A percentile compares a stretch with the other conserved stretches of the same genome.
Conservation (phyloP, 495 filamentous ascomycete species). For the Letharia columbiana region DNA sequence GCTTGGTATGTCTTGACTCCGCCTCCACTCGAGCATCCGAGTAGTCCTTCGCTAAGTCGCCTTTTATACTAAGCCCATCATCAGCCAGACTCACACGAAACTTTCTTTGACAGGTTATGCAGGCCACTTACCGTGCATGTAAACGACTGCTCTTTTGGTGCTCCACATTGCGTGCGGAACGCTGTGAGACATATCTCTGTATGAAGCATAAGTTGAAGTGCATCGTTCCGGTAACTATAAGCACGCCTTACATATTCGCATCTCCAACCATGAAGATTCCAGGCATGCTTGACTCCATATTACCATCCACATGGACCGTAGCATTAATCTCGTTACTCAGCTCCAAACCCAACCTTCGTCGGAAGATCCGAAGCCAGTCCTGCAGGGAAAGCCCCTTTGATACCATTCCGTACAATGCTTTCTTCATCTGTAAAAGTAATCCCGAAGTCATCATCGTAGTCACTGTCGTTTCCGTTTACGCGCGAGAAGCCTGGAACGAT, state of each 20-base stretch:
- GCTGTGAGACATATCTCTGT: slow-evolving; percentile 44
- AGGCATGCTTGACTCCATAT: slow-evolving; percentile 40
- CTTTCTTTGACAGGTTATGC: not conserved
- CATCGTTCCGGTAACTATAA: not conserved
- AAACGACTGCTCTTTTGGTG: slow-evolving; percentile 49
- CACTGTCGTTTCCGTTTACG: slow-evolving; percentile 34
- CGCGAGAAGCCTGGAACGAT: slow-evolving; percentile 42
- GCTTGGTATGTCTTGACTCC: not conserved
- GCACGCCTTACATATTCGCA: slow-evolving; percentile 33
- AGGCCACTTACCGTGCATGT: slow-evolving; percentile 41
- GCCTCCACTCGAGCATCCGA: not conserved
- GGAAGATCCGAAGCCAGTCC: slow-evolving; percentile 36
- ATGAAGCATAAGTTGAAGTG: not conserved
- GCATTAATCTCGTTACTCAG: slow-evolving; percentile 30
- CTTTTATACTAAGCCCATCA: not conserved
- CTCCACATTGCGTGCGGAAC: slow-evolving; percentile 53
- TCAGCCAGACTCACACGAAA: not conserved
- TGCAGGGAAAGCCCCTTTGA: slow-evolving; percentile 43
- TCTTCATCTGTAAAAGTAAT: slow-evolving; percentile 44
- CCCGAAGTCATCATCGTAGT: slow-evolving; percentile 45
- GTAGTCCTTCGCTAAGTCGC: slow-evolving; percentile 3
- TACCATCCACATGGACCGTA: slow-evolving; percentile 34
- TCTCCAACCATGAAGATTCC: slow-evolving; percentile 51
- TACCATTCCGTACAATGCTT: slow-evolving; percentile 38
- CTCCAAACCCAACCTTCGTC: slow-evolving; percentile 2